Evolutionary conservation across 768 basidiomycete genomes (phyloP), one percentile per base, ranked within the genome.

Genomic region (Kwoniella bestiolae): DNA sequence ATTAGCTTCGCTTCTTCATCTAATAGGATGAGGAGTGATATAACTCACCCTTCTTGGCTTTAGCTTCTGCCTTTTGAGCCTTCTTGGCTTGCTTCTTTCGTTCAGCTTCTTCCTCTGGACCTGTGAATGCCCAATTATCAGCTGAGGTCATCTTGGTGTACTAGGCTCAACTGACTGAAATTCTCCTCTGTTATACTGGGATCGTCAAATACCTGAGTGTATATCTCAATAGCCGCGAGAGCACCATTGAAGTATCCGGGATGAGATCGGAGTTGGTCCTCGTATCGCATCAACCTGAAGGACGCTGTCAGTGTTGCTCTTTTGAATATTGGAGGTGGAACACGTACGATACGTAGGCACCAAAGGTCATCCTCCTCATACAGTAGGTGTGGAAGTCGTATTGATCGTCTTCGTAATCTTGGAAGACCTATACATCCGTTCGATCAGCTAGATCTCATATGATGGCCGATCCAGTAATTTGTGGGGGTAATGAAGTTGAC

Each of bases 311-410:
- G n/a, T n/a, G n/a, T n/a, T n/a, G n/a, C n/a, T n/a, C n/a, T n/a
- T n/a, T n/a, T n/a, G n/a, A n/a, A n/a, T n/a, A n/a, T n/a, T n/a
- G n/a, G n/a, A n/a, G n/a, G n/a, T n/a, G n/a, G n/a, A n/a, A 1
- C 35, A 83, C 90, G 66, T 71, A 97, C 95, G 88, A 87, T 58
- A 91, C 66, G 78, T 98, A 98, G 12, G 92, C 87, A 58, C 88
- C 89, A 34, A 98, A 82, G 7, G 91, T 95, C 73, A 89, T 91
- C 72, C 91, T 93, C 58, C 96, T 88, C 70, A 97, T 70, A 70
- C 91, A 91, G 80, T 97, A 99, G 6, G 90, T 88, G 79, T 99
- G 96, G 85, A 99, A 99, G 80, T 99, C 96, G 72, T 90, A 97
- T 81, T 98, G 94, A 75, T 96, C 94, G 70, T 97, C 93, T 69